Base-by-base conservation (phyloP, 805 yeast species). In the Cyberlindnera americana region DNA sequence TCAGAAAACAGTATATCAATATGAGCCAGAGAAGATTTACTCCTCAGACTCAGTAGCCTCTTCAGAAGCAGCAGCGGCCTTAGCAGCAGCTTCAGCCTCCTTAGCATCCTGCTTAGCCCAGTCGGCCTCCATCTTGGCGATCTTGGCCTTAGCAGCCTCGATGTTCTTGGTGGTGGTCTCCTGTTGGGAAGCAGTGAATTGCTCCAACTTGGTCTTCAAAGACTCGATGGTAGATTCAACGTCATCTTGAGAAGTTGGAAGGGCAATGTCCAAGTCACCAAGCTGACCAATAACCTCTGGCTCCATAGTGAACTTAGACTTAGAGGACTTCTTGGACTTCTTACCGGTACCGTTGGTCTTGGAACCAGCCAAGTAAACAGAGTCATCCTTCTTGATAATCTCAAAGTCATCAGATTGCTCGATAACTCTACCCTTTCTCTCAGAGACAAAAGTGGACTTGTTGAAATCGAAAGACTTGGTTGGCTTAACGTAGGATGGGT, bases 171-270 rank as follows among this genome's bases (percentile, higher is more conserved):
- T 75, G 44, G 97, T 87, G 57, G 81, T 85, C 41, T 79, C 85
- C 44, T 81, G 90, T 69, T 88, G 95, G 65, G 80, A 79, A 35
- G 72, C 70, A 62, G 74, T 68, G 67, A 77, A 84, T 48, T 78
- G 78, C 41, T 67, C 70, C 57, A 86, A 76, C 63, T 93, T 89
- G 53, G 71, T 75, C 70, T 80, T 78, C 65, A 91, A 77, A 50
- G 77, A 69, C 37, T 70, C 78, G 55, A 85, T 64, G 47, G 91
- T 77, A 32, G 65, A 64, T 23, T 82, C 71, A 49, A 83, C 79
- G 39, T 85, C 91, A 14, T 81, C 93, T 48, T 75, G 67, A 53
- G 80, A 73, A 44, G 82, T 71, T 60, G 99, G 99, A 47, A 90
- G 75, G 33, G 83, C 70, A 49, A 91, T 75, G 40, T 80, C 78